phyloP scores from a whole-genome alignment of 257 asterid species.

The Rehmannia glutinosa region DNA sequence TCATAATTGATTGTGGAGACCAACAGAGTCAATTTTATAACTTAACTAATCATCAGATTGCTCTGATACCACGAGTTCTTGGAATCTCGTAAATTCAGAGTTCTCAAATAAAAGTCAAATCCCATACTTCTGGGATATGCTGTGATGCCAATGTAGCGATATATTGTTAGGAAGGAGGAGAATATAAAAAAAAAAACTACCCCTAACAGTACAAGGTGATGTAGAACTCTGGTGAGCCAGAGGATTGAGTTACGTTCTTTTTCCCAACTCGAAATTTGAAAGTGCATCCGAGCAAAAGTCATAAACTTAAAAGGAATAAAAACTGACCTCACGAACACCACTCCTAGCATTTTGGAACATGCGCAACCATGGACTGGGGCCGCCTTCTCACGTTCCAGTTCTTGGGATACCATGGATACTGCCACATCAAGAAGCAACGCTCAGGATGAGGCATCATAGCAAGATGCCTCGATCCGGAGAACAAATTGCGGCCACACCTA shows the following conservation, averaged over 20 bases:
- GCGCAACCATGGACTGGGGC: slow-evolving; percentile 92
- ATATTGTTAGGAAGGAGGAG: no score
- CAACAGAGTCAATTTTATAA: background rate
- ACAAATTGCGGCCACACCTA: slow-evolving; percentile 86
- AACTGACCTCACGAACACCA: slow-evolving; percentile 75
- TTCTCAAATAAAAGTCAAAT: no score
- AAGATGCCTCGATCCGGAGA: slow-evolving; percentile 89
- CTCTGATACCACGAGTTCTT: background rate
- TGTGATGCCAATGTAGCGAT: no score
- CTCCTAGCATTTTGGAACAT: slow-evolving; percentile 96
- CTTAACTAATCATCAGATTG: background rate
- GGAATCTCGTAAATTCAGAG: background rate
- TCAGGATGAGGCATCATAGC: slow-evolving; percentile 99
- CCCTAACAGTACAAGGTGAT: no score
- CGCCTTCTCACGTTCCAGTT: slow-evolving; percentile 72
- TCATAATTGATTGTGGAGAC: background rate
- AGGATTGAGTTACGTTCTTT: no score
- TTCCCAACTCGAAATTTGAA: background rate
- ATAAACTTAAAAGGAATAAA: background rate
- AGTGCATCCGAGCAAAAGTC: no score
- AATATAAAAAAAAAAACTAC: no score
- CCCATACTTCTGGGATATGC: no score
- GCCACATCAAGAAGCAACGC: slow-evolving; percentile 96
- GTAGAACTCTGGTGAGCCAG: no score
- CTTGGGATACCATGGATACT: slow-evolving; percentile 92